Conservation (phyloP, 169 alveolate species). For the Plasmodium yoelii region DNA sequence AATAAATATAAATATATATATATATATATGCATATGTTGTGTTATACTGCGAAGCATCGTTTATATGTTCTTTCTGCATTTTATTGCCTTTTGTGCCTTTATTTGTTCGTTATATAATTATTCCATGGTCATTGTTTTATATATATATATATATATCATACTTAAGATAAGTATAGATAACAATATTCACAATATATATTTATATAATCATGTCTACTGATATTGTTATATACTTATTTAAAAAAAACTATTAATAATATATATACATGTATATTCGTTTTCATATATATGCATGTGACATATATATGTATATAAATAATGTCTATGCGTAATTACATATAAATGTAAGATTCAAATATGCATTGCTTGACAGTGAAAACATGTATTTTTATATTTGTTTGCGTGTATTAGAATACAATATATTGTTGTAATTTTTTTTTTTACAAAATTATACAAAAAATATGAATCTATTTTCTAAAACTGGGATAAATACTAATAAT, state of each 20-base stretch:
- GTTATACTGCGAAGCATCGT: too few relatives aligned
- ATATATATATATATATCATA: too few relatives aligned
- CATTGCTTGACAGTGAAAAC: not conserved
- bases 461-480: slow-evolving; percentile 40
- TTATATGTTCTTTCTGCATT: too few relatives aligned
- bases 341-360: not conserved
- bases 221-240: not conserved
- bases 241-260: not conserved
- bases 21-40: too few relatives aligned
- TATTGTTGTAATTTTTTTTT: slow-evolving; percentile 38
- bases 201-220: not conserved
- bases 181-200: not conserved
- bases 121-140: too few relatives aligned
- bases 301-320: slow-evolving; percentile 8
- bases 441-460: slow-evolving; percentile 8
- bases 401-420: not conserved
- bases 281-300: not conserved
- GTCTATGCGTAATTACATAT: not conserved
- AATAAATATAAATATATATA: too few relatives aligned
- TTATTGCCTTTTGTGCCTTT: too few relatives aligned
- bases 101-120: too few relatives aligned
- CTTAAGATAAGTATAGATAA: not conserved
- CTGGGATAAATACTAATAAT: slow-evolving; percentile 36
- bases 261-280: not conserved
- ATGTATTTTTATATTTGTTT: not conserved